Evolutionary conservation across 441 rosid genomes (phyloP).

Genomic region (Arabidopsis lyrata): DNA sequence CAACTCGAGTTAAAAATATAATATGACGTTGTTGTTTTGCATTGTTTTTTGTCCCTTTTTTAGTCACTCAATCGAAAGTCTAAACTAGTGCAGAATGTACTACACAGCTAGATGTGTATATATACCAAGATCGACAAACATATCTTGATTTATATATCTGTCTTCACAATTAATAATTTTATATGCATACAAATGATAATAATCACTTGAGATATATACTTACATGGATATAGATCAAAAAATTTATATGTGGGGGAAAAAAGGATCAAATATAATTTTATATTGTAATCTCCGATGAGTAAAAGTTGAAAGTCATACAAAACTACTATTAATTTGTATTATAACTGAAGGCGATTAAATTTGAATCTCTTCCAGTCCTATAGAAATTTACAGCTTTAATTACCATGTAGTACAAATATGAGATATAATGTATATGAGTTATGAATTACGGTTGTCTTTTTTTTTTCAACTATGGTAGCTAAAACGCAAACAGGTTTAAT

Average conservation of each 20-base stretch:
- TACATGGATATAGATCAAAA: not conserved
- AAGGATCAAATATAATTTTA: not conserved
- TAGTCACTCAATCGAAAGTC: not conserved
- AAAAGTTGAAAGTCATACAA: not conserved
- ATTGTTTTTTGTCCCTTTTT: not conserved
- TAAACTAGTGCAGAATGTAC: conserved; percentile 13
- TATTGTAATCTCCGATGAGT: no score
- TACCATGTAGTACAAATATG: not conserved
- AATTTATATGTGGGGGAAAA: no score
- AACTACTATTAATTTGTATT: not conserved
- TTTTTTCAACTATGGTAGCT: no score
- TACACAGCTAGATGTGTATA: conserved; percentile 3
- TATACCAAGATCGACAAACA: conserved; percentile 9
- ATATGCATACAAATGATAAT: not conserved
- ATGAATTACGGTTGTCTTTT: no score
- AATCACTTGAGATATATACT: not conserved
- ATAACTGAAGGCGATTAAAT: not conserved
- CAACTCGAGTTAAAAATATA: not conserved
- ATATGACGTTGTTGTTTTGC: not conserved
- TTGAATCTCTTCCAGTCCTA: not conserved
- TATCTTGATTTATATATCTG: conserved; percentile 1
- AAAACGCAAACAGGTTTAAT: not conserved
- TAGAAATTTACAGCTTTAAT: not conserved
- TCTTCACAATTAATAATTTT: not conserved
- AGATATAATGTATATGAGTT: no score